Base-by-base conservation (phyloP, 192 early-diverging fungal species). In the Coemansia sp. region DNA sequence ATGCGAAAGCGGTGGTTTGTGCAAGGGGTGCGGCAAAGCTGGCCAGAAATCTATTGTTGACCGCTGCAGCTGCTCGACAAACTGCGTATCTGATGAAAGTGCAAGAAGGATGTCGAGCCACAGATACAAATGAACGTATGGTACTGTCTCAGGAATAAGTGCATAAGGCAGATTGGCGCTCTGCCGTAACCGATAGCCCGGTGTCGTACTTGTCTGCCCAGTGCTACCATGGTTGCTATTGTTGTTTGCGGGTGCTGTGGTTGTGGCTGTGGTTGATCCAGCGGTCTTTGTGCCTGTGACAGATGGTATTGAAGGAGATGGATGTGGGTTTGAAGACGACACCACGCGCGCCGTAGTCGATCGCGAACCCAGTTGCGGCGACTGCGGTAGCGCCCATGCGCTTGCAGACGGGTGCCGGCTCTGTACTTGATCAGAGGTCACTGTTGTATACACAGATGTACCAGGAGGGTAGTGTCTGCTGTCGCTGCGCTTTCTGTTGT, bases 1-100 rank as follows among this genome's bases (percentile, higher is more conserved):
- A 54, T 71, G 71, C 2, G 65, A 64, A 0, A 76, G 64, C 48
- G 74, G 66, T 20, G 76, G 79, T 33, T 61, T 68, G 67, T 76
- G 63, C 77, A 80, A 63, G 1, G 68, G 58, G 8, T 64, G 68
- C 18, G 77, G 69, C 8, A 49, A n/a, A 3, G 77, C 60, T 14
- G 71, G 64, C 72, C 72, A 80, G 31, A 72, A 80, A 34, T 80
- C 77, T 14, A 80, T 67, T 5, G 63, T 59, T 17, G 66, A 75
- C 29, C 75, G 63, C 29, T 72, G 71, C 28, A 77, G 65, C 62
- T 77, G 75, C 69, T 73, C 74, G 28, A 77, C 68, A 63, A 71
- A 76, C 50, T 67, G 80, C 31, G 58, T 49, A 12, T 82, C 74
- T 8, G 55, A 57, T 10, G 68, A 63, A 7, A 82, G 71, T 20